Base-by-base conservation (phyloP, 2,329 filamentous ascomycete genomes). In the Scleromitrula shiraiana region DNA sequence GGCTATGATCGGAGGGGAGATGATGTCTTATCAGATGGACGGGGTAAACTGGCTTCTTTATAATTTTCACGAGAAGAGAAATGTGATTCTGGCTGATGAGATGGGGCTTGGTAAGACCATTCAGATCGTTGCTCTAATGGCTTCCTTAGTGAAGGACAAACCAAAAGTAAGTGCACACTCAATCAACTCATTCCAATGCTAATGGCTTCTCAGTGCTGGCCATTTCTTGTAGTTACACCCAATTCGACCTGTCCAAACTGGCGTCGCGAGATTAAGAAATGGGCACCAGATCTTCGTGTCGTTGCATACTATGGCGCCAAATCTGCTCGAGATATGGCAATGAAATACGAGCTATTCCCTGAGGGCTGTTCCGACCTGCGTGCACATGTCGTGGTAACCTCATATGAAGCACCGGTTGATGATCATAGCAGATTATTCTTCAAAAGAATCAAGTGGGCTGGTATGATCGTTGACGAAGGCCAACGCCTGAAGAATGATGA, bases 61-160 rank as follows among this genome's bases (percentile, higher is more conserved):
- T 64, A 93, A 93, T 62, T 97, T 88, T 73, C 85, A 89, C 59
- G 74, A 78, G 42, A 75, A 82, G 56, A 82, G 86, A 61, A 97
- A 93, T 60, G 85, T 89, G 23, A 91, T 97, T 50, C 76, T 97
- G 6, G 93, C 93, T 0, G 93, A 98, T 62, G 93, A 98, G 63
- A 98, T 98, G 93, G 93, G 93, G 33, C 77, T 98, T 2, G 93
- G 93, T 26, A 98, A 98, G 70, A 98, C 93, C 0, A 88, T 98
- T 26, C 93, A 98, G 64, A 82, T 96, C 44, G 85, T 97, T 51
- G 80, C 83, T 2, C 78, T 95, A 53, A 76, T 97, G 51, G 81
- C 86, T 1, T 82, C 83, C 0, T 68, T 97, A 30, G 74, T 84
- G 20, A 75, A 84, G 52, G 76, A 82, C 43, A 67, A 67, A n/a